Conservation (phyloP, 2,329 filamentous ascomycete species). For the Alternaria sp. region DNA sequence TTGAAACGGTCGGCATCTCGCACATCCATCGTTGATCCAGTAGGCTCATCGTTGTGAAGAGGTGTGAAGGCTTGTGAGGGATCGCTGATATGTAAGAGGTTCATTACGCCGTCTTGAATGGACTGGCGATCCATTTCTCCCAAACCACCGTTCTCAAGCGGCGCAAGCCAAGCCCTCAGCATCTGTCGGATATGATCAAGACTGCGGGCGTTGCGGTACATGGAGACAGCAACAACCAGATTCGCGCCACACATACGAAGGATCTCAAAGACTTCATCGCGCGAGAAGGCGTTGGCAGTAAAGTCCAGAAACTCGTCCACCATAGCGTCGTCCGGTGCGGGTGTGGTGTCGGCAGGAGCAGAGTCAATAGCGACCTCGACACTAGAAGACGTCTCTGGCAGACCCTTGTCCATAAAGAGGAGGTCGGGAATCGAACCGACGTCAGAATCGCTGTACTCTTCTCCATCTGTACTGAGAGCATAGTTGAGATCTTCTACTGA, state of each 20-base stretch:
- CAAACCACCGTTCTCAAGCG: neutral
- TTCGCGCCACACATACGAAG: slow-evolving; percentile 1
- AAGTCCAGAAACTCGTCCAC: neutral
- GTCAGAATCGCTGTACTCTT: neutral
- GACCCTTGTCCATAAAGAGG: neutral
- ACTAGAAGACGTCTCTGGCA: neutral
- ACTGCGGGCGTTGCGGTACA: neutral
- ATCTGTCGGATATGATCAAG: neutral
- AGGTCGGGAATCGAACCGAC: neutral
- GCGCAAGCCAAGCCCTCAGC: neutral
- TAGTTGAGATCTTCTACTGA: neutral
- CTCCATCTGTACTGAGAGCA: neutral
- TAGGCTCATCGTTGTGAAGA: neutral
- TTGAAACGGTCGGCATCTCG: neutral
- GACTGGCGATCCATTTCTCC: neutral
- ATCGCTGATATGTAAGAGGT: neutral
- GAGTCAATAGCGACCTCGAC: neutral
- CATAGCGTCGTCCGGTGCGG: neutral
- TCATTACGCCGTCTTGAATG: neutral
- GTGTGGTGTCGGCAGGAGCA: neutral
- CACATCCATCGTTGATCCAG: neutral
- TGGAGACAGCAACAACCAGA: neutral
- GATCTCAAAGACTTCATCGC: neutral
- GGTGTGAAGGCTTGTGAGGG: neutral
- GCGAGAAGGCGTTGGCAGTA: neutral